Evolutionary conservation across 2,329 filamentous ascomycete species (phyloP), one percentile per base, ranked within the genome.

Genomic region (Sphaerulina vaccinii): DNA sequence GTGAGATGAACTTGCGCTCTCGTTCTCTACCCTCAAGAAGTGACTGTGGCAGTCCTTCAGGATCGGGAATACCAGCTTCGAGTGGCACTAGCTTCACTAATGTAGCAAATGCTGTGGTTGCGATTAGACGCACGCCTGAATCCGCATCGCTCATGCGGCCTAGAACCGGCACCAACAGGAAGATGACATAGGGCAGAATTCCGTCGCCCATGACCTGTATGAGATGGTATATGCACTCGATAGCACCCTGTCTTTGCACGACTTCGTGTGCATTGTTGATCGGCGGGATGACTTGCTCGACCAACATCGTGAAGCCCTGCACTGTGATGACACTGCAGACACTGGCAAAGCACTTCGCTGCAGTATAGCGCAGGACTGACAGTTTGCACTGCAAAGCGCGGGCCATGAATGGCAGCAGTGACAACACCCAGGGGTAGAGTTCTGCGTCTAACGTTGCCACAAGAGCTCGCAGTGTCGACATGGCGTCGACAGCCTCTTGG

Each of bases 121-220:
- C 90, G 49, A 99, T 87, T 5, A 97, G 80, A 48, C 93, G 86
- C 48, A 99, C 88, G 67, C 97, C 93, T 58, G 95, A 92, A 68
- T 99, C 92, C 0, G 92, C 95, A 69, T 99, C 93, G 67, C 93
- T 97, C 93, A 99, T 99, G 38, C 93, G 86, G 48, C 93, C 93
- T 44, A 99, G 80, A 3, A 99, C 93, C 11, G 93, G 93, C 10
- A 97, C 95, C 53, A 99, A 95, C 59, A 99, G 82, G 82, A 99
- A 99, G 64, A 99, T 96, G 57, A 99, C 93, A 65, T 99, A 99
- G 2, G 95, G 93, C 23, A 99, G 74, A 51, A 99, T 99, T 32
- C 83, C 82, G 68, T 97, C 93, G 56, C 95, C 93, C 93, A 99
- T 99, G 45, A 96, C 91, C 54, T 95, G 89, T 58, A 99, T 99